Evolutionary conservation across 2,329 filamentous ascomycete genomes (phyloP), one percentile per base, ranked within the genome.

Genomic region (Apiospora aurea): DNA sequence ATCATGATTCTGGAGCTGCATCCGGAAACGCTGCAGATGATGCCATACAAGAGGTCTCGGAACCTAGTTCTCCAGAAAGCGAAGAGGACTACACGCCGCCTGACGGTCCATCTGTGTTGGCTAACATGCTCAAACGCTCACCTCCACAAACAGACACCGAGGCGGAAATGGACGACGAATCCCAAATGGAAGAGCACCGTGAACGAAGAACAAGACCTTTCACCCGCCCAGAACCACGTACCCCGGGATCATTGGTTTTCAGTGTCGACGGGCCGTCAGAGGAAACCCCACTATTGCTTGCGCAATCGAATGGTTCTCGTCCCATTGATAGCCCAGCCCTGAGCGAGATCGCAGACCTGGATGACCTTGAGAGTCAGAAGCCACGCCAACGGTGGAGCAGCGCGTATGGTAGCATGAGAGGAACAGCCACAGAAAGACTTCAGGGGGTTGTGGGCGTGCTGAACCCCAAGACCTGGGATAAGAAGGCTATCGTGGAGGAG

Each of bases 401-500:
- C 11, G 64, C 69, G 10, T 75, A 74, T 70, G 77, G 81, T 18
- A 78, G 77, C 21, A 75, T 83, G 66, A 75, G 71, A 68, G 74
- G 72, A 38, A 71, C 21, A 70, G 74, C 71, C 72, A 73, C 69
- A 53, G 72, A 73, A 29, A 77, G 67, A 38, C 41, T 82, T 16
- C 76, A 75, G 21, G 71, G 71, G 13, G 66, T 81, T 13, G 72
- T 75, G n/a, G 68, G 73, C 14, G 77, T 88, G 7, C 79, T 86
- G 3, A 90, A 91, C 76, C 92, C 93, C 0, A 93, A 92, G 75
- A 86, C 85, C 29, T 98, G 95, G 93, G 86, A 96, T 79, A 86
- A 85, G 71, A 88, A 87, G 75, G 83, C 87, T 0, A 85, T 97
- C 8, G 92, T 91, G 86, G 81, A 89, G 51, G 87, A 88, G 64